Conservation (phyloP, 257 asterid genomes). For the Solanum okadae region DNA sequence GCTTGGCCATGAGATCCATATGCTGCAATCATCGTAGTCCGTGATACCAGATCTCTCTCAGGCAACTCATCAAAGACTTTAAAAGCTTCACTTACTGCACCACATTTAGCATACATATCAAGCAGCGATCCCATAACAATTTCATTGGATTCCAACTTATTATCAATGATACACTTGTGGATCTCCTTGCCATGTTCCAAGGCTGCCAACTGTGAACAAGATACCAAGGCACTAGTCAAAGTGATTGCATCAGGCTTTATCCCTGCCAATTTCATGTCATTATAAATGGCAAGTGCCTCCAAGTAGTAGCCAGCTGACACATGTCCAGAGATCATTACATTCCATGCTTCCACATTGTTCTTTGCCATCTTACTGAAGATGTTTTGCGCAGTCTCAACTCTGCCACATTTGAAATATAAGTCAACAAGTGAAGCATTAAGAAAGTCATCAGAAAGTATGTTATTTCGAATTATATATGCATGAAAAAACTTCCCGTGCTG, state of each 20-base stretch:
- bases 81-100: constrained; percentile 59
- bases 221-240: constrained; percentile 46
- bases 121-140: constrained; percentile 70
- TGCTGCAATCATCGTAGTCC: constrained; percentile 83
- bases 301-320: constrained; percentile 55
- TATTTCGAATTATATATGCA: constrained; percentile 40
- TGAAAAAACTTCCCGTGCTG: constrained; percentile 55
- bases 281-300: constrained; percentile 54
- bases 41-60: constrained; percentile 53
- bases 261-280: constrained; percentile 38
- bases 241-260: constrained; percentile 55
- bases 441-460: constrained; percentile 26
- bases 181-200: constrained; percentile 60
- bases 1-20: constrained; percentile 74
- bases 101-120: constrained; percentile 85
- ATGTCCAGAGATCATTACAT: constrained; percentile 77
- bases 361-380: constrained; percentile 33
- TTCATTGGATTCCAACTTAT: constrained; percentile 35
- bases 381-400: constrained; percentile 28
- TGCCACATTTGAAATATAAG: constrained; percentile 63
- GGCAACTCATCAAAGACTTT: constrained; percentile 37
- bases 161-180: constrained; percentile 28
- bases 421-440: constrained; percentile 51
- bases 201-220: constrained; percentile 69
- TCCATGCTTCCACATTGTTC: constrained; percentile 46